These are phyloP conservation scores for Cyberlindnera galapagoensis DNA, from an alignment of 805 yeast genomes.

Conservation along the genomic window DNA sequence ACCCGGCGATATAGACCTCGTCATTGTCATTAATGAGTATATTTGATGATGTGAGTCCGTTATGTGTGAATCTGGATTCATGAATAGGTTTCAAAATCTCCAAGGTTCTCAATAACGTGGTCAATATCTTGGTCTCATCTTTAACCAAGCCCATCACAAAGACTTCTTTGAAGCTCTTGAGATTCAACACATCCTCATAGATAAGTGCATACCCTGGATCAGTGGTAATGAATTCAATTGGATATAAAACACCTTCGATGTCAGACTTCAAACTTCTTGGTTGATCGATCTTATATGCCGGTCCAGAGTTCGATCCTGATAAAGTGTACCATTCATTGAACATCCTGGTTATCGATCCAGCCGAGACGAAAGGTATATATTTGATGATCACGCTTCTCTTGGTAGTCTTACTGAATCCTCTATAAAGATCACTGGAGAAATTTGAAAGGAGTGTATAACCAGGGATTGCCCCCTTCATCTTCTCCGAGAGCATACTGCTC, in stretches of 20 bases:
- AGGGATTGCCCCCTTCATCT: constrained; percentile 10
- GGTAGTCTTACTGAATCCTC: constrained; percentile 15
- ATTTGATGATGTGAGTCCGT: constrained; percentile 36
- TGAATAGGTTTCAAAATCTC: constrained; percentile 29
- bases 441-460: constrained; percentile 15
- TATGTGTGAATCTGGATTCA: constrained; percentile 38
- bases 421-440: constrained; percentile 15
- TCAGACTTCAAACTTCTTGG: constrained; percentile 12
- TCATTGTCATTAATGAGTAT: constrained; percentile 31
- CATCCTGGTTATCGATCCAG: constrained; percentile 16
- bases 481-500: constrained; percentile 4
- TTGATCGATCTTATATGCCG: neutral
- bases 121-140: constrained; percentile 16
- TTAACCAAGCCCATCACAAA: constrained; percentile 7
- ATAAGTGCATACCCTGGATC: constrained; percentile 15
- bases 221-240: constrained; percentile 11
- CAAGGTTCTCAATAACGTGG: constrained; percentile 18
- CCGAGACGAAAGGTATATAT: constrained; percentile 13
- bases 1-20: constrained; percentile 35
- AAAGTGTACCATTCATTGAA: constrained; percentile 21
- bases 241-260: constrained; percentile 17
- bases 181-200: constrained; percentile 15
- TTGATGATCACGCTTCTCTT: constrained; percentile 16
- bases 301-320: constrained; percentile 10
- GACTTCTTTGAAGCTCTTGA: constrained; percentile 14